Evolutionary conservation across 495 filamentous ascomycete genomes (phyloP).

Genomic region (Penicillium cataractarum): DNA sequence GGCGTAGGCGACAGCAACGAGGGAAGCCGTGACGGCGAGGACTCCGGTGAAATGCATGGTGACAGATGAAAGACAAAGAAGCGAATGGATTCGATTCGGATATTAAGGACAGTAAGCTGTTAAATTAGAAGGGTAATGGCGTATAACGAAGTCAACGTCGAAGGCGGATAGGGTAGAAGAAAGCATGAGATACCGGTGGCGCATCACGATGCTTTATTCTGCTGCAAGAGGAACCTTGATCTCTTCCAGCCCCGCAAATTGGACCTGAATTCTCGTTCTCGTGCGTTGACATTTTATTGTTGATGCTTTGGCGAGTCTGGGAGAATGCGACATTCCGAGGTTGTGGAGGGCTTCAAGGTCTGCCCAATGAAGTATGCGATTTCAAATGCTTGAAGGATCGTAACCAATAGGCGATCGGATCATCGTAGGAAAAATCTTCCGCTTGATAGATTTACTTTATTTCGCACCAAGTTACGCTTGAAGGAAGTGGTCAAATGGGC

Average conservation of each 20-base stretch:
- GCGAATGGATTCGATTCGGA: constrained; percentile 5
- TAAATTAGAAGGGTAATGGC: constrained; percentile 1
- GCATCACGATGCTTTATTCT: constrained; percentile 29
- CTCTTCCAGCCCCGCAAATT: constrained; percentile 19
- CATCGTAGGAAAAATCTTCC: neutral
- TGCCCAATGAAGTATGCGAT: neutral
- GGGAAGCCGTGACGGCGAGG: constrained; percentile 37
- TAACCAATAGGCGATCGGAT: neutral
- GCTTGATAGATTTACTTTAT: neutral
- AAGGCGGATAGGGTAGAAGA: constrained; percentile 5
- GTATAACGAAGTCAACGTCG: constrained; percentile 5
- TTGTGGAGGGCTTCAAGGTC: constrained; percentile 6
- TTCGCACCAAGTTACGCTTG: neutral
- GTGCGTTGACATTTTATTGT: constrained; percentile 25
- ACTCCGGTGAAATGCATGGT: constrained; percentile 35
- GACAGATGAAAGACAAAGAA: constrained; percentile 3
- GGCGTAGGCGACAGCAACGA: constrained; percentile 29
- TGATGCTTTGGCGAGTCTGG: constrained; percentile 15
- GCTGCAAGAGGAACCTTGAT: neutral
- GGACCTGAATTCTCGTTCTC: constrained; percentile 16
- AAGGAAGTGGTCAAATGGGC: neutral
- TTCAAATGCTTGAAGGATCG: neutral
- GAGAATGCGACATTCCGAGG: constrained; percentile 36
- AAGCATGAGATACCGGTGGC: constrained; percentile 21
- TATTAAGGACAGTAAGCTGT: constrained; percentile 25